A percentile compares a stretch with the other conserved stretches of the same genome.
These are phyloP conservation scores for Ceratobasidium sp. DNA, from an alignment of 1,284 basidiomycete genomes.

Conservation along the genomic window DNA sequence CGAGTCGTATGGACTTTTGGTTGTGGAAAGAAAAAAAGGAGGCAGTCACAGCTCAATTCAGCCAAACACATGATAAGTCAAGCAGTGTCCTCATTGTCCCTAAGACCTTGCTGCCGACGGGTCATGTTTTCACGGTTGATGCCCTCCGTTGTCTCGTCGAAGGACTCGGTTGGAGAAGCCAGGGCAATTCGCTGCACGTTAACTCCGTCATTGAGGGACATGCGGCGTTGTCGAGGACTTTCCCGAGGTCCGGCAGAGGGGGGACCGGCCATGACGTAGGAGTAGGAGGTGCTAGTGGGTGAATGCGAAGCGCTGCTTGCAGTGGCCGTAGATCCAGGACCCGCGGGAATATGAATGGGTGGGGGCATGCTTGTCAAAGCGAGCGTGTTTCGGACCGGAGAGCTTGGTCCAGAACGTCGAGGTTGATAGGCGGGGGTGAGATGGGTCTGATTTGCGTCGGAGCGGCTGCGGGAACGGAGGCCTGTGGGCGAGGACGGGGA, in stretches of 20 bases:
- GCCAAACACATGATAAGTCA: too few species aligned
- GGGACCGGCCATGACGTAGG: conserved; percentile 31
- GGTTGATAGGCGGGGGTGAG: conserved; percentile 43
- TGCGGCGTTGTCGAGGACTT: conserved; percentile 58
- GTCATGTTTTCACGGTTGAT: conserved; percentile 67
- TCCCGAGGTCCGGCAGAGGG: conserved; percentile 19
- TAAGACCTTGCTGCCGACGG: conserved; percentile 31
- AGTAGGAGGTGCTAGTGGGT: conserved; percentile 37
- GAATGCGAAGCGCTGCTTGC: conserved; percentile 32
- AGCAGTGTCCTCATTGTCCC: conserved; percentile 9
- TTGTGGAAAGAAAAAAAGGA: too few species aligned
- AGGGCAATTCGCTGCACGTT: conserved; percentile 69
- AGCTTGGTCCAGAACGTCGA: conserved; percentile 32
- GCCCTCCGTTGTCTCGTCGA: conserved; percentile 67
- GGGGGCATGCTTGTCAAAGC: conserved; percentile 38
- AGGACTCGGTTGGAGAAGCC: conserved; percentile 63
- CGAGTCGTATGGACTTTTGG: too few species aligned
- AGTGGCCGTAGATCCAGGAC: conserved; percentile 24
- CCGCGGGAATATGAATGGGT: conserved; percentile 20
- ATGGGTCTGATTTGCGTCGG: conserved; percentile 41
- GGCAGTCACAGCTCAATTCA: too few species aligned
- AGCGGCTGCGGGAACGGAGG: conserved; percentile 43
- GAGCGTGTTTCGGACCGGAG: conserved; percentile 31
- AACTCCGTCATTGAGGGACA: conserved; percentile 71
- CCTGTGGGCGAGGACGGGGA: conserved; percentile 38